Evolutionary conservation across 2,329 filamentous ascomycete genomes (phyloP).

Genomic region (Purpureocillium takamizusanense): DNA sequence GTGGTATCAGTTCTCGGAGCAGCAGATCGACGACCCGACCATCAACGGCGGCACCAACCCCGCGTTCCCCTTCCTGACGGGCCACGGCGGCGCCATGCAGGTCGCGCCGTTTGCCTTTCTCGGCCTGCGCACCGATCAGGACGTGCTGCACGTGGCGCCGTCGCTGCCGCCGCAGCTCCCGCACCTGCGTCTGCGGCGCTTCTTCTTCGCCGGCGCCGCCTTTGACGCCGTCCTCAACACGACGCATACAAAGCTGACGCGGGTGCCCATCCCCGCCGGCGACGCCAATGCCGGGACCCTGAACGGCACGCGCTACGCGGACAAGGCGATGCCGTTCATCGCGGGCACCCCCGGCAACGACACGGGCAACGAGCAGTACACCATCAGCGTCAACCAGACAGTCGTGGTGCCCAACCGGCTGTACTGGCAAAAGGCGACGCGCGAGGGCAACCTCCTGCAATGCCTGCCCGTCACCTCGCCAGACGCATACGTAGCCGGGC

Average conservation of each 20-base stretch:
- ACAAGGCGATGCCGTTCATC: conserved; percentile 47
- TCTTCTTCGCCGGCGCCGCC: conserved; percentile 20
- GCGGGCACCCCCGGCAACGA: conserved; percentile 33
- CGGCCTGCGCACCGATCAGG: conserved; percentile 52
- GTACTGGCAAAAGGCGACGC: conserved; percentile 42
- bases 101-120: conserved; percentile 59
- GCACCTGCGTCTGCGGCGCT: conserved; percentile 25
- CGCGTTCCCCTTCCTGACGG: conserved; percentile 63
- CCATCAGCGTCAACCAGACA: conserved; percentile 36
- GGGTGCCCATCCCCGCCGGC: conserved; percentile 16
- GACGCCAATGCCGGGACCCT: conserved; percentile 38
- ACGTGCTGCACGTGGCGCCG: conserved; percentile 50
- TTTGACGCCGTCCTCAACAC: conserved; percentile 14
- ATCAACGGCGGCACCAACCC: conserved; percentile 42
- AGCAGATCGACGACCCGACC: conserved; percentile 53
- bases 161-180: conserved; percentile 50
- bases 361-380: conserved; percentile 22
- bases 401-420: conserved; percentile 50
- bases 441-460: conserved; percentile 53
- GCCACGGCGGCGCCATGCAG: conserved; percentile 61
- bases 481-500: conserved; percentile 46
- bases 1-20: conserved; percentile 64
- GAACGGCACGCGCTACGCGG: conserved; percentile 39
- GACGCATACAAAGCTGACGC: conserved; percentile 14
- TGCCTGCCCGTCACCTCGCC: conserved; percentile 45